Evolutionary conservation across 495 filamentous ascomycete species (phyloP).

Genomic region (Aspergillus carlsbadensis): DNA sequence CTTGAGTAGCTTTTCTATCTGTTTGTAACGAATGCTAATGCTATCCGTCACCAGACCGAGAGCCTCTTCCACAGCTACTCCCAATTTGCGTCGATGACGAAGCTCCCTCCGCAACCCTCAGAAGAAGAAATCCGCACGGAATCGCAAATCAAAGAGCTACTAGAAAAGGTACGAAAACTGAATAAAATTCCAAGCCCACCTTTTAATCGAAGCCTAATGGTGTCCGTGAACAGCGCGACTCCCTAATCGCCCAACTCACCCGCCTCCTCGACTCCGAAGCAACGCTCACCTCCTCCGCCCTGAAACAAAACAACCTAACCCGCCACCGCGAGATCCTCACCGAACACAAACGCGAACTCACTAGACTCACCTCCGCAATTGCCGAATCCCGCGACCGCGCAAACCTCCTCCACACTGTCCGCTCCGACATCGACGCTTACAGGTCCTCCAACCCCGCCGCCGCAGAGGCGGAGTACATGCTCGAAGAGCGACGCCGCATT

Average conservation of each 20-base stretch:
- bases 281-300: conserved; percentile 80
- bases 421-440: conserved; percentile 89
- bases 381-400: conserved; percentile 75
- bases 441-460: conserved; percentile 74
- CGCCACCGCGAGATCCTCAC: conserved; percentile 87
- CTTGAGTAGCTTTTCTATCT: neutral
- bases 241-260: conserved; percentile 75
- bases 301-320: conserved; percentile 91
- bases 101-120: conserved; percentile 77
- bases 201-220: neutral
- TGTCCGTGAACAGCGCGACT: conserved; percentile 63
- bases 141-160: conserved; percentile 76
- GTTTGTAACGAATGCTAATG: neutral
- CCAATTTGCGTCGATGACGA: conserved; percentile 80
- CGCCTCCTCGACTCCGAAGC: conserved; percentile 94
- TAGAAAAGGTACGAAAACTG: conserved; percentile 53
- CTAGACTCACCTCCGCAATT: conserved; percentile 66
- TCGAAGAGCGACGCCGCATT: conserved; percentile 80
- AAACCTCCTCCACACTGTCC: conserved; percentile 88
- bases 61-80: conserved; percentile 92
- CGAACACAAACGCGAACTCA: conserved; percentile 82
- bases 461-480: conserved; percentile 94
- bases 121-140: conserved; percentile 83
- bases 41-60: conserved; percentile 65
- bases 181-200: too few species aligned